Percentiles rank a stretch among this genome's conserved stretches.
phyloP scores from a whole-genome alignment of 108 stramenopile species.

The Skeletonema tropicum region DNA sequence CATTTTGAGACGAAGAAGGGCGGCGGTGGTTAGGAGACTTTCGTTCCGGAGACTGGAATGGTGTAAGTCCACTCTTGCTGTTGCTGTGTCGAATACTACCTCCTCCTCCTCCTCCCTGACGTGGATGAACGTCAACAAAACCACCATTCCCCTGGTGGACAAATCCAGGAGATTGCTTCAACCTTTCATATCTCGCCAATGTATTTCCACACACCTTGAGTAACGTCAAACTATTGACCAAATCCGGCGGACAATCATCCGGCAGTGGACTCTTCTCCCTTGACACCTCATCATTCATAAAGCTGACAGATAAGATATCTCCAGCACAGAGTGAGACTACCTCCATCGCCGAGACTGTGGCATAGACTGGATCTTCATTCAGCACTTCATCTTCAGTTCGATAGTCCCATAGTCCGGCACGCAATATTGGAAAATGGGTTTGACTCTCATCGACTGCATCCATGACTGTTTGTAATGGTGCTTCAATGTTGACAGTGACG shows the following conservation, averaged over 20 bases:
- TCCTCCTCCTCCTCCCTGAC: slow-evolving; percentile 4
- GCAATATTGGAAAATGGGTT: slow-evolving; percentile 44
- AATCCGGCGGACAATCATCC: slow-evolving; percentile 42
- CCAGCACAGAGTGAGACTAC: slow-evolving; percentile 43
- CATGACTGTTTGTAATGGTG: slow-evolving; percentile 48
- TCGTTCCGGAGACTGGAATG: not conserved
- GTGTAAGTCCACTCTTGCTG: not conserved
- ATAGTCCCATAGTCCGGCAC: slow-evolving; percentile 50
- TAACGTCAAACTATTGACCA: slow-evolving; percentile 44
- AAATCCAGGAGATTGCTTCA: not conserved
- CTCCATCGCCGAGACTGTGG: slow-evolving; percentile 49
- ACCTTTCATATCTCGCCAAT: slow-evolving; percentile 39
- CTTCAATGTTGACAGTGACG: slow-evolving; percentile 49
- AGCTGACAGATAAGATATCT: slow-evolving; percentile 37
- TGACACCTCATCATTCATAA: slow-evolving; percentile 51
- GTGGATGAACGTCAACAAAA: not conserved
- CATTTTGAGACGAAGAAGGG: not conserved
- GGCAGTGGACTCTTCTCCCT: slow-evolving; percentile 40
- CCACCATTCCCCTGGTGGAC: not conserved
- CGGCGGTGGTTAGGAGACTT: not conserved
- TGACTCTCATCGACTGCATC: slow-evolving; percentile 48
- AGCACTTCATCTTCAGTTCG: slow-evolving; percentile 46
- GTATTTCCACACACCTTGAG: slow-evolving; percentile 43
- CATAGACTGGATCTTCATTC: slow-evolving; percentile 50
- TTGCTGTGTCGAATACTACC: not conserved